These are phyloP conservation scores for Cyclocybe aegerita DNA, from an alignment of 768 basidiomycete genomes.

Conservation along the genomic window DNA sequence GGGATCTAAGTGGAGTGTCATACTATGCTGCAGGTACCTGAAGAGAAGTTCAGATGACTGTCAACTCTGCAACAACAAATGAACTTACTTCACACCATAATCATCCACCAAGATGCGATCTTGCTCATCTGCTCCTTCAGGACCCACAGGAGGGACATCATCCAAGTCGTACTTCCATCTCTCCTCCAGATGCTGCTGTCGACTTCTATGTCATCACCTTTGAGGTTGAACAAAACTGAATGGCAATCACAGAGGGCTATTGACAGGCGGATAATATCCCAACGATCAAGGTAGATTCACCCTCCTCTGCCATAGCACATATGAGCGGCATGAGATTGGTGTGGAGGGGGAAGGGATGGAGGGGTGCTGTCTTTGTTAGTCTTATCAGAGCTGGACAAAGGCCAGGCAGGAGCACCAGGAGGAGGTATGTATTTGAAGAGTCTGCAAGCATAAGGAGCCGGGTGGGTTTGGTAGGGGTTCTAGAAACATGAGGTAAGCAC, in stretches of 20 bases:
- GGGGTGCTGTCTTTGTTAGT: conserved; percentile 26
- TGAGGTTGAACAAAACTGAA: conserved; percentile 25
- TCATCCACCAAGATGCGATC: conserved; percentile 73
- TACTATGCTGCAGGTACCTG: conserved; percentile 55
- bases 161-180: conserved; percentile 73
- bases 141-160: conserved; percentile 53
- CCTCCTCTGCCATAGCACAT: conserved; percentile 84
- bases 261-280: conserved; percentile 31
- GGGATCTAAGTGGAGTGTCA: conserved; percentile 54
- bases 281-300: conserved; percentile 72
- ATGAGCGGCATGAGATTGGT: conserved; percentile 51
- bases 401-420: conserved; percentile 31
- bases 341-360: conserved; percentile 20
- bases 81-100: conserved; percentile 50
- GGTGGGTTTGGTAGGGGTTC: conserved; percentile 71
- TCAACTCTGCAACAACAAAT: conserved; percentile 1
- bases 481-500: conserved; percentile 24
- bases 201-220: conserved; percentile 32
- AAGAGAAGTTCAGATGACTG: conserved; percentile 5
- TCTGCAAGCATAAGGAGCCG: conserved; percentile 56
- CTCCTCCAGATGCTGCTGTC: conserved; percentile 41
- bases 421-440: conserved; percentile 65
- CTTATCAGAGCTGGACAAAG: conserved; percentile 24
- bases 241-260: conserved; percentile 20
- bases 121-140: conserved; percentile 65